Percentiles rank a stretch among this genome's conserved stretches.
These are phyloP conservation scores for Ochetophila trinervis DNA, from an alignment of 306 rosid genomes.

Conservation along the genomic window DNA sequence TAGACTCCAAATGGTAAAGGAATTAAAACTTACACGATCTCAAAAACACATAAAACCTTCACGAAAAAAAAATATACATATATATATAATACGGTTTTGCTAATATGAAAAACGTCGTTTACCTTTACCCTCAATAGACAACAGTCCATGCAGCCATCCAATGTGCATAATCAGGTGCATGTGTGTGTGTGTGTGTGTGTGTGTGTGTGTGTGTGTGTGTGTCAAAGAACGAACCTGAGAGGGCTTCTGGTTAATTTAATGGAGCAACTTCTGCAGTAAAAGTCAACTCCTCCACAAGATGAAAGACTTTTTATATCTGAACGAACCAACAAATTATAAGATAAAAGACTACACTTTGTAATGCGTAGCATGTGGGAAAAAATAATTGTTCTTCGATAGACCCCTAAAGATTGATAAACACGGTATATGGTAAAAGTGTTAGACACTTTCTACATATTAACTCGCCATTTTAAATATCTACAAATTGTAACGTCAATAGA, in stretches of 20 bases:
- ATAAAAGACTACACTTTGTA: not conserved
- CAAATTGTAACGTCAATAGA: not conserved
- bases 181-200: no score
- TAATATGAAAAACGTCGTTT: no score
- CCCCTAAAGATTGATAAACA: not conserved
- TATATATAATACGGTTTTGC: no score
- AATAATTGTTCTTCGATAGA: not conserved
- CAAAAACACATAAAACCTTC: no score
- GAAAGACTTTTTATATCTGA: slow-evolving; percentile 55
- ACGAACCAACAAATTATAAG: slow-evolving; percentile 16
- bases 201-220: no score
- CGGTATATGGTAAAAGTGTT: not conserved
- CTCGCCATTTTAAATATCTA: not conserved
- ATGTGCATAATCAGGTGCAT: no score
- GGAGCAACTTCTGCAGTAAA: slow-evolving; percentile 68
- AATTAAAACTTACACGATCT: no score
- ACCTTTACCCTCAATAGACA: no score
- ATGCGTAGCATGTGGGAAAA: not conserved
- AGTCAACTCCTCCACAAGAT: slow-evolving; percentile 52
- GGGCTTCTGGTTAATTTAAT: slow-evolving; percentile 58
- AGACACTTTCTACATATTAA: not conserved
- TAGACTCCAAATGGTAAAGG: no score
- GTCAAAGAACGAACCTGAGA: slow-evolving; percentile 43
- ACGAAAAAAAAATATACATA: no score
- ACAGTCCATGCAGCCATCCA: no score